A percentile compares a stretch with the other conserved stretches of the same genome.
Evolutionary conservation across 2,329 filamentous ascomycete species (phyloP).

Genomic region (Colletotrichum melonis): DNA sequence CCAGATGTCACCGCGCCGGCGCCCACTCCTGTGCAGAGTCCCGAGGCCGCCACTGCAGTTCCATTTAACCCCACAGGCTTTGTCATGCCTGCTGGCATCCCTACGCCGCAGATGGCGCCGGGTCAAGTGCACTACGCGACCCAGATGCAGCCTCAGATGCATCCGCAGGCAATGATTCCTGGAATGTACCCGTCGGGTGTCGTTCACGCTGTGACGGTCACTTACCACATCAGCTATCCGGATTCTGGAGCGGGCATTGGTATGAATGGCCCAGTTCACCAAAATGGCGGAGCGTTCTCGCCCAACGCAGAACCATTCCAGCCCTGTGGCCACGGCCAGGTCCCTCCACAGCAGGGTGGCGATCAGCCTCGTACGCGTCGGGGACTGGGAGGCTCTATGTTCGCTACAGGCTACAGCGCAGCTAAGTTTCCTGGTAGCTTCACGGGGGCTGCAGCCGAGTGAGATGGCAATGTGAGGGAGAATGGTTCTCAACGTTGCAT

Average conservation of each 20-base stretch:
- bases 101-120: neutral
- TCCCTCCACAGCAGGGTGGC: neutral
- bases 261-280: neutral
- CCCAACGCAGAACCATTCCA: neutral
- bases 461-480: neutral
- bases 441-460: neutral
- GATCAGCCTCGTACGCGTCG: neutral
- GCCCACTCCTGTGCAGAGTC: neutral
- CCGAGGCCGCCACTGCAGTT: neutral
- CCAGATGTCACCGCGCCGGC: neutral
- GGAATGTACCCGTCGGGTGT: neutral
- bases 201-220: conserved; percentile 18
- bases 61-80: neutral
- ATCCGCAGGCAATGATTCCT: neutral
- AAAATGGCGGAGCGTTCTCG: neutral
- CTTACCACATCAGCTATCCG: conserved; percentile 20
- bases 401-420: conserved; percentile 12
- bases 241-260: neutral
- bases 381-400: conserved; percentile 23
- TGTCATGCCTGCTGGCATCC: neutral
- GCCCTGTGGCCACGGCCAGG: neutral
- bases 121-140: neutral
- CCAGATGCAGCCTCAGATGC: neutral
- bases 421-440: conserved; percentile 27
- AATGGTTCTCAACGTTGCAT: neutral